Evolutionary conservation across 1,139 yeast species (phyloP), one percentile per base, ranked within the genome.

Genomic region (Nakaseomyces glabratus): DNA sequence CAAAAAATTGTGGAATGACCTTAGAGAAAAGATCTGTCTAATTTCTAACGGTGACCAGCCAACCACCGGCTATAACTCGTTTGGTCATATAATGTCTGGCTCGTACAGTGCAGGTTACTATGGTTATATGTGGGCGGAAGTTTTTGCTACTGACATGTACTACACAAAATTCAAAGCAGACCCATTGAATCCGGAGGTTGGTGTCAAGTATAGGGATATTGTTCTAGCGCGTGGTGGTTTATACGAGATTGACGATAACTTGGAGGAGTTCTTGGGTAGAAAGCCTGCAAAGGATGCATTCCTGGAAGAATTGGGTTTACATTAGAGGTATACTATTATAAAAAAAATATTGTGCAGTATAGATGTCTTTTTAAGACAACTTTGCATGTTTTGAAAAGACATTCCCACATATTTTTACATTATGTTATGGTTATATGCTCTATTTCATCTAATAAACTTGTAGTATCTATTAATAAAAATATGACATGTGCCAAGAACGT

Each of bases 91-190:
- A 14, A 68, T 84, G 60, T 78, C 80, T 60, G 86, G 84, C 31
- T 93, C 93, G 5, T 84, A 84, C 53, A 86, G 80, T 44, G 75
- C 90, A 15, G 93, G 93, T 2, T 84, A 84, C 61, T 84, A 82
- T 51, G 93, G 94, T 2, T 84, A 84, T 57, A 61, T 82, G 61
- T 84, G 85, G 76, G 80, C 93, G 2, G 77, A 76, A 47, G 94
- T 82, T 16, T 84, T 77, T 63, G 93, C 94, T 1, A 73, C 82
- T 5, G 95, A 84, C 57, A 81, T 84, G 57, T 84, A 71, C 62
- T 75, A 80, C 57, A 61, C 82, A n/a, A 70, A 72, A 50, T 84
- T 84, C 64, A 71, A 72, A 43, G 49, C 63, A 1, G 73, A 78
- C 52, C 93, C 93, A 19, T 66, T 81, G 69, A 71, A 77, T 51